Percentiles rank a stretch among this genome's conserved stretches.
Conservation (phyloP, 2,329 filamentous ascomycete species). For the Xylaria sp. region DNA sequence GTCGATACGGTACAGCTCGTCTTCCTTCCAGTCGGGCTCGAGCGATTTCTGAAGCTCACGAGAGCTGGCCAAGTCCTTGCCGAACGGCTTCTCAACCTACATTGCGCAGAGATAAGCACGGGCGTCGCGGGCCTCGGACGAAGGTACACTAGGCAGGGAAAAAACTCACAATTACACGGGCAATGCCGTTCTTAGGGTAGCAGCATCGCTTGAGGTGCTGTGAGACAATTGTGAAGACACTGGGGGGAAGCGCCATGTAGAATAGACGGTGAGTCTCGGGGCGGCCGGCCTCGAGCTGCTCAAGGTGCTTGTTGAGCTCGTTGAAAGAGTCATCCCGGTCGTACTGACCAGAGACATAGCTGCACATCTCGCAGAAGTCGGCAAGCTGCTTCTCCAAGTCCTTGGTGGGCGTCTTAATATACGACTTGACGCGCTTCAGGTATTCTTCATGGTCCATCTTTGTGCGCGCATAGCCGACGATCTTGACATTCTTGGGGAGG, state of each 20-base stretch:
- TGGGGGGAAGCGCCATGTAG: constrained; percentile 98
- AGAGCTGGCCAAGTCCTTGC: constrained; percentile 92
- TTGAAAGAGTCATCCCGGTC: constrained; percentile 94
- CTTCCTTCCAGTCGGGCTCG: constrained; percentile 96
- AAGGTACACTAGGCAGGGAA: background rate
- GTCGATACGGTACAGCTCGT: constrained; percentile 98
- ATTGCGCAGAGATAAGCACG: constrained; percentile 10
- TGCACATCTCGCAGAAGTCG: constrained; percentile 81
- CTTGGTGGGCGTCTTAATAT: constrained; percentile 98
- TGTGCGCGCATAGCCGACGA: constrained; percentile 97
- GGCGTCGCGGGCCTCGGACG: constrained; percentile 1
- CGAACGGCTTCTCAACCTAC: constrained; percentile 97
- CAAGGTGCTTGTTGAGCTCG: constrained; percentile 76
- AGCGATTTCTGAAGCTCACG: constrained; percentile 91
- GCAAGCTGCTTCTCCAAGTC: constrained; percentile 93
- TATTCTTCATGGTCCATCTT: constrained; percentile 99
- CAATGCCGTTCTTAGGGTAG: constrained; percentile 86
- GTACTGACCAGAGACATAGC: constrained; percentile 95
- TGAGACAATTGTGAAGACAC: constrained; percentile 95
- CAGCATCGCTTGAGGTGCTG: constrained; percentile 96
- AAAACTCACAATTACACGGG: constrained; percentile 78
- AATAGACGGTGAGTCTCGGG: constrained; percentile 88
- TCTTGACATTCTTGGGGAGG: constrained; percentile 91
- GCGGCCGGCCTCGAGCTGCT: constrained; percentile 75
- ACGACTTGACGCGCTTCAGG: constrained; percentile 88